phyloP scores from a whole-genome alignment of 2,329 filamentous ascomycete species.

The Elsinoe batatas region DNA sequence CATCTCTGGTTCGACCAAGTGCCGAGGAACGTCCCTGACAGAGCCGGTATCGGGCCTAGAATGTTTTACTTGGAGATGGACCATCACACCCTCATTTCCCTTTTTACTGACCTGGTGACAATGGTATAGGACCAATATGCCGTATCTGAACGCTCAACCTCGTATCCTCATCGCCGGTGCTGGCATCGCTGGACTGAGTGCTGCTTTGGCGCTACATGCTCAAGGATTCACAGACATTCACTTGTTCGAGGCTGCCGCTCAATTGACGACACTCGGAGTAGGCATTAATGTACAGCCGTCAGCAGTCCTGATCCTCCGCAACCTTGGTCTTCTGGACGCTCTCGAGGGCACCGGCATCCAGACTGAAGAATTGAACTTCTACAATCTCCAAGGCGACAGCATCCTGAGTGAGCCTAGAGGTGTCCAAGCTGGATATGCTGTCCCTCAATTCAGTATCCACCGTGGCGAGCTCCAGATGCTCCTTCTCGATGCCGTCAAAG shows the following conservation, averaged over 20 bases:
- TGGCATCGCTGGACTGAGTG: constrained; percentile 42
- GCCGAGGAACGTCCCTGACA: constrained; percentile 8
- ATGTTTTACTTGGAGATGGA: neutral
- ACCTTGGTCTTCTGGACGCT: constrained; percentile 33
- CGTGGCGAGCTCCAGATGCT: constrained; percentile 39
- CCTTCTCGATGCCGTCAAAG: constrained; percentile 33
- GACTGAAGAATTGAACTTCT: constrained; percentile 37
- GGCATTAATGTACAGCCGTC: constrained; percentile 41
- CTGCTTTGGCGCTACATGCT: constrained; percentile 46
- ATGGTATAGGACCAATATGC: constrained; percentile 5
- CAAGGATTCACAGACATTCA: constrained; percentile 41
- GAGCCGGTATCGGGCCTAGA: constrained; percentile 5
- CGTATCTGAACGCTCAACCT: constrained; percentile 13
- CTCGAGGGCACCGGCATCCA: constrained; percentile 33
- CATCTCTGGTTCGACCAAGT: neutral
- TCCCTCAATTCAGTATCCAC: constrained; percentile 39
- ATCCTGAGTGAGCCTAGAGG: constrained; percentile 37
- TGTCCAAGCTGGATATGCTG: constrained; percentile 31
- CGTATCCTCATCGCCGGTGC: constrained; percentile 39
- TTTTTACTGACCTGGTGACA: neutral
- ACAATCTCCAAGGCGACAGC: constrained; percentile 35
- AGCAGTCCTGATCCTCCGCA: constrained; percentile 36
- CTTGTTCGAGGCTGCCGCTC: constrained; percentile 34
- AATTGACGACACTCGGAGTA: constrained; percentile 36
- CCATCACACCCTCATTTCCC: neutral